Evolutionary conservation across 2,329 filamentous ascomycete genomes (phyloP).

Genomic region (Tricladium varicosporioides): DNA sequence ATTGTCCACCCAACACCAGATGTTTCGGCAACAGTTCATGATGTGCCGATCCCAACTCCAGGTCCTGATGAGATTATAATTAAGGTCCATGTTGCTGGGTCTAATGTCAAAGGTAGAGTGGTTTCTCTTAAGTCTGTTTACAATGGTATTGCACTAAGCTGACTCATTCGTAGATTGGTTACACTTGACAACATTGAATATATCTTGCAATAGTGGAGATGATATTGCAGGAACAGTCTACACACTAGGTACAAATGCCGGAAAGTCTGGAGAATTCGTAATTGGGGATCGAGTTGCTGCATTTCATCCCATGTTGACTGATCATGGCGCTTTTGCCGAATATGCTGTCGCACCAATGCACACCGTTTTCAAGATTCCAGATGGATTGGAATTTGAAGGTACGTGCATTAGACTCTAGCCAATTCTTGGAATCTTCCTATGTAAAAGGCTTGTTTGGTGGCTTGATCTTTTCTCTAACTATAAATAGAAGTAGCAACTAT

Average conservation of each 20-base stretch:
- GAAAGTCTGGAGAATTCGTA: conserved; percentile 30
- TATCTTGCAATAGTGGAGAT: conserved; percentile 15
- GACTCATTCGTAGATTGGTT: conserved; percentile 7
- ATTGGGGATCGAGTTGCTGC: conserved; percentile 45
- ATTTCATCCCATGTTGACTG: conserved; percentile 48
- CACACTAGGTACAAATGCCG: conserved; percentile 47
- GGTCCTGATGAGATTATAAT: conserved; percentile 24
- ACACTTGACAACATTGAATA: conserved; percentile 8
- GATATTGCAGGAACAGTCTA: conserved; percentile 41
- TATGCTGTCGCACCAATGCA: conserved; percentile 54
- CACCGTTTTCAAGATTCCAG: conserved; percentile 45
- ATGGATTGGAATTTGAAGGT: conserved; percentile 18
- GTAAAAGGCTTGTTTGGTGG: too few species aligned
- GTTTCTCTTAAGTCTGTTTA: not conserved
- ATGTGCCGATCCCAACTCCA: conserved; percentile 21
- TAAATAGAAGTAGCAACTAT: conserved; percentile 40
- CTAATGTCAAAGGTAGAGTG: conserved; percentile 21
- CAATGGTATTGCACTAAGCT: not conserved
- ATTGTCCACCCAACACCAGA: conserved; percentile 19
- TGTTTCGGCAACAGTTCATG: conserved; percentile 19
- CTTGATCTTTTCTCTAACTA: too few species aligned
- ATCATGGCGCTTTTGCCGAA: conserved; percentile 55
- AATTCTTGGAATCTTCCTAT: too few species aligned
- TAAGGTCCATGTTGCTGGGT: conserved; percentile 27
- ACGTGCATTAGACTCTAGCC: not conserved